Percentiles rank a stretch among this genome's conserved stretches.
Evolutionary conservation across 2,329 filamentous ascomycete species (phyloP).

Genomic region (Trichoderma semiorbis): DNA sequence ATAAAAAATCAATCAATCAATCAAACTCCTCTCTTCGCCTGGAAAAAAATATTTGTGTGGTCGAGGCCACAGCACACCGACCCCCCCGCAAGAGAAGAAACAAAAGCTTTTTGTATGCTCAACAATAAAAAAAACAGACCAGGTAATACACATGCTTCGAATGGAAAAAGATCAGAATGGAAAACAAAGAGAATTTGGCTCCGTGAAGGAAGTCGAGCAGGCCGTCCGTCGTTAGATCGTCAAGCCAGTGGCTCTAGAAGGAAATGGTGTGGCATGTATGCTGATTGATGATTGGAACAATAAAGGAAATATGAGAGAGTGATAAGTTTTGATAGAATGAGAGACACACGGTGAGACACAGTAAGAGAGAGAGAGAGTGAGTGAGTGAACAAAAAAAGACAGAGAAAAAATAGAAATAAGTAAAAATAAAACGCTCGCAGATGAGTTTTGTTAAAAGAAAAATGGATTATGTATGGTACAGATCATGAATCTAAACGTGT

Average conservation of each 20-base stretch:
- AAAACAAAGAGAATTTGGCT: constrained; percentile 10
- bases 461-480: constrained; percentile 25
- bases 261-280: neutral
- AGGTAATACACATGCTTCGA: constrained; percentile 3
- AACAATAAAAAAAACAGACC: neutral
- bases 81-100: constrained; percentile 3
- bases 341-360: constrained; percentile 12
- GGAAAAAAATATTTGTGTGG: constrained; percentile 12
- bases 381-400: constrained; percentile 14
- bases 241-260: constrained; percentile 14
- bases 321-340: constrained; percentile 25
- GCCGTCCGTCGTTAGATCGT: constrained; percentile 18
- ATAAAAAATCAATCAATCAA: neutral
- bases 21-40: constrained; percentile 15
- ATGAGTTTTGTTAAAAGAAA: constrained; percentile 23
- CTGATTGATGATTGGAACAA: neutral
- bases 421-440: constrained; percentile 30
- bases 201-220: constrained; percentile 5
- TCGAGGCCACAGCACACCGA: neutral
- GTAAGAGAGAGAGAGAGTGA: constrained; percentile 21
- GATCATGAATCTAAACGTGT: constrained; percentile 16
- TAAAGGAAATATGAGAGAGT: constrained; percentile 1
- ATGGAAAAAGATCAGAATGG: neutral
- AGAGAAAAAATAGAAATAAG: constrained; percentile 23
- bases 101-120: constrained; percentile 14